Conservation (phyloP, 371 early-diverging fungal genomes). For the Choanephora cucurbitarum region DNA sequence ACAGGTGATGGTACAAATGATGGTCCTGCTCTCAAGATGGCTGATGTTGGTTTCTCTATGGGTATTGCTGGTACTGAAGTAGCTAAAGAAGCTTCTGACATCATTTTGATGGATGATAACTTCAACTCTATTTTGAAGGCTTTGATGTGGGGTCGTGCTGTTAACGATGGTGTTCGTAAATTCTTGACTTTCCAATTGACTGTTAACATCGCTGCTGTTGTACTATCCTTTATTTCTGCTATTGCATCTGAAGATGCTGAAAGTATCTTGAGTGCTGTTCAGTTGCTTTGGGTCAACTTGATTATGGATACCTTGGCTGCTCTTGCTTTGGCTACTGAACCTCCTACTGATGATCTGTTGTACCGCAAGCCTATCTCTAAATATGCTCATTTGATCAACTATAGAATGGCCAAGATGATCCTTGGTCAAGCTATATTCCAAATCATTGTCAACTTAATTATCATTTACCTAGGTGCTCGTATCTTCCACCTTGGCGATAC, state of each 20-base stretch:
- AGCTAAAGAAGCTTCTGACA: constrained; percentile 93
- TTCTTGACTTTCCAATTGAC: constrained; percentile 97
- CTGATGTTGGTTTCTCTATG: constrained; percentile 98
- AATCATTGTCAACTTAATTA: constrained; percentile 61
- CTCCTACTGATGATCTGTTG: constrained; percentile 86
- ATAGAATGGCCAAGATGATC: constrained; percentile 93
- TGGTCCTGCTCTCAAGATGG: constrained; percentile 92
- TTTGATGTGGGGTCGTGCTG: constrained; percentile 93
- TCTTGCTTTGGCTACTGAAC: constrained; percentile 96
- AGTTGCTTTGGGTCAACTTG: constrained; percentile 97
- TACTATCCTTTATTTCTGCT: constrained; percentile 86
- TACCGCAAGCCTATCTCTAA: constrained; percentile 78
- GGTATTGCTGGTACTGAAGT: constrained; percentile 97
- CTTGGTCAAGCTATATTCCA: constrained; percentile 88
- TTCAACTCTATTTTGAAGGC: constrained; percentile 90
- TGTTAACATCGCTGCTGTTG: constrained; percentile 91
- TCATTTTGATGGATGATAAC: constrained; percentile 95
- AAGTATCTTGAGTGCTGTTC: constrained; percentile 94
- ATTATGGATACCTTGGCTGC: constrained; percentile 98
- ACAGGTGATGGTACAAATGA: constrained; percentile 99
- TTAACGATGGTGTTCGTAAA: constrained; percentile 93
- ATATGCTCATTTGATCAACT: constrained; percentile 82
- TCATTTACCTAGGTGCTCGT: constrained; percentile 62
- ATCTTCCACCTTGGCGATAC: constrained; percentile 64
- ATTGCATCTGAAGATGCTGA: constrained; percentile 94